Evolutionary conservation across 164 flowering plant species (phyloP), one percentile per base, ranked within the genome.

Genomic region (Liquidambar formosana): DNA sequence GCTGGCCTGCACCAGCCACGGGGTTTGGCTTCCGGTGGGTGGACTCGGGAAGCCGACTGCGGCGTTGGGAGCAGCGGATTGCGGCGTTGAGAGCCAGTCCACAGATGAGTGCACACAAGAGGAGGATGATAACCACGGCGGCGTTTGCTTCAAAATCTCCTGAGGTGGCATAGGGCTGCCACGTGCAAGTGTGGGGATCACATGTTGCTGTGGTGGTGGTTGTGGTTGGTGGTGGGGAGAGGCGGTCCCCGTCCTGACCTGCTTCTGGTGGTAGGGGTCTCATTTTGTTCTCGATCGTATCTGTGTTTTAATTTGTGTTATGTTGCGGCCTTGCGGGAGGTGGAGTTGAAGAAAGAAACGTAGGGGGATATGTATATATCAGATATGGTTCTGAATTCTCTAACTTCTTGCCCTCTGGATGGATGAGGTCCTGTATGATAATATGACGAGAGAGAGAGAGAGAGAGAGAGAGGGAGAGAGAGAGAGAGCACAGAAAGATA

Each of bases 51-150:
- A 9, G 45, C n/a, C 66, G 18, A 19, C 33, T 13, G 33, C 67
- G 66, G 27, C 82, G 75, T 25, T 79, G 70, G 79, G 77, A 66
- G 78, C 80, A 79, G 60, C 83, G 86, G 70, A 85, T 67, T 71
- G 70, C 79, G 21, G 76, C 64, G 73, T 83, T 76, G 75, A 85
- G 76, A 18, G 75, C 79, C n/a, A 83, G 73, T 21, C 78, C 75
- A 23, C 81, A 81, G 45, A 79, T 71, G 54, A 83, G 81, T 0
- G 81, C 85, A 57, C 78, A 78, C 64, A 81, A 63, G 72, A 85
- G 80, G 65, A 85, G 23, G 74, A 85, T 68, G 65, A 85, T 64
- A 73, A 83, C 54, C 71, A 73, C 61, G 27, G 73, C 82, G 0
- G 73, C 65, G 80, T 83, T 79, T 27, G 82, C 76, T 64, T 75